Evolutionary conservation across 2,329 filamentous ascomycete species (phyloP).

Genomic region (Talaromyces sp.): DNA sequence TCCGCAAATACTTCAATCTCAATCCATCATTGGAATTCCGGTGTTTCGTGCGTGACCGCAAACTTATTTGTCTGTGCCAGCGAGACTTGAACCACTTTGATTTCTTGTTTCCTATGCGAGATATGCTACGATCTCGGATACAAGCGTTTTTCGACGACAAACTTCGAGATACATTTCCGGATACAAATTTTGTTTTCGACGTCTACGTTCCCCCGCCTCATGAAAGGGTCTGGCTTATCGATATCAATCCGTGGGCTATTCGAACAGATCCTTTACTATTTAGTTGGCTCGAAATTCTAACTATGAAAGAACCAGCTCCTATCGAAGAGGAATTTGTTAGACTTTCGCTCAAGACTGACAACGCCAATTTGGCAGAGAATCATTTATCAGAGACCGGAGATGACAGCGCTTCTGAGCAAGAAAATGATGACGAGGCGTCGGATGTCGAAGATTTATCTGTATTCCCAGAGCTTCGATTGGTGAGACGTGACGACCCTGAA

Average conservation of each 20-base stretch:
- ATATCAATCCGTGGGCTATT: conserved; percentile 91
- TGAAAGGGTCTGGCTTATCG: conserved; percentile 75
- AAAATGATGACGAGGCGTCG: conserved; percentile 37
- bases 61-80: conserved; percentile 77
- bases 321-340: conserved; percentile 29
- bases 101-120: conserved; percentile 66
- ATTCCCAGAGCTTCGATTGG: conserved; percentile 72
- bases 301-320: conserved; percentile 48
- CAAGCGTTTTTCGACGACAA: conserved; percentile 70
- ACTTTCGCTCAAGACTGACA: conserved; percentile 23
- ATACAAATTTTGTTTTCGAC: conserved; percentile 81
- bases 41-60: conserved; percentile 82
- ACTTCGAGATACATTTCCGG: conserved; percentile 72
- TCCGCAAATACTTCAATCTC: conserved; percentile 81
- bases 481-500: conserved; percentile 79
- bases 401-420: conserved; percentile 20
- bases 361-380: conserved; percentile 11
- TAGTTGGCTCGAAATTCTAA: conserved; percentile 80
- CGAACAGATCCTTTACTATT: conserved; percentile 86
- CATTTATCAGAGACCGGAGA: conserved; percentile 13
- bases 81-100: conserved; percentile 86
- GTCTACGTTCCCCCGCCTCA: conserved; percentile 78
- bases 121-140: conserved; percentile 62
- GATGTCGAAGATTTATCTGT: conserved; percentile 48
- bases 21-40: conserved; percentile 92